Conservation (phyloP, 768 basidiomycete genomes). For the Lyophyllum atratum region DNA sequence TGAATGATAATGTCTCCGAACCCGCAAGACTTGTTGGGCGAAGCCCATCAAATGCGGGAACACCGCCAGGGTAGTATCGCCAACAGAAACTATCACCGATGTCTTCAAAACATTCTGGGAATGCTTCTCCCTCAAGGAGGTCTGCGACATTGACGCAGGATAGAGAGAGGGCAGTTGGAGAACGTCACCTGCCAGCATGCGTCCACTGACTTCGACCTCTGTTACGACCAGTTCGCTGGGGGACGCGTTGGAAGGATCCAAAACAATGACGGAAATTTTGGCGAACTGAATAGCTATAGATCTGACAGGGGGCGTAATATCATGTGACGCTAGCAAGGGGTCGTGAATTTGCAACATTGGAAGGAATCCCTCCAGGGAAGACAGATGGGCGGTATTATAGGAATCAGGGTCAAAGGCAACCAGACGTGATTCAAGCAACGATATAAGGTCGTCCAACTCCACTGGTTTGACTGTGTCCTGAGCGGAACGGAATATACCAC, state of each 20-base stretch:
- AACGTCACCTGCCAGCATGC: constrained; percentile 23
- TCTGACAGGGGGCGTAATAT: constrained; percentile 3
- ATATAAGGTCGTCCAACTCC: constrained; percentile 31
- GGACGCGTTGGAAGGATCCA: constrained; percentile 32
- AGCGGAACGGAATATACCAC: constrained; percentile 13
- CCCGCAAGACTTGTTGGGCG: constrained; percentile 54
- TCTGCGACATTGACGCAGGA: constrained; percentile 41
- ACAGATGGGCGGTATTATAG: constrained; percentile 29
- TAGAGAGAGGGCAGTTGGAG: constrained; percentile 17
- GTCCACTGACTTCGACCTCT: constrained; percentile 29
- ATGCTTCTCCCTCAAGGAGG: constrained; percentile 41
- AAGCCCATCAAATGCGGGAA: constrained; percentile 65
- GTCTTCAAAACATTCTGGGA: constrained; percentile 30
- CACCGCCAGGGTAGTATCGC: constrained; percentile 42
- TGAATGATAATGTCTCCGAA: constrained; percentile 39
- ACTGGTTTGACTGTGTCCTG: constrained; percentile 6
- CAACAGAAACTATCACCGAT: constrained; percentile 38
- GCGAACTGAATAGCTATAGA: constrained; percentile 28
- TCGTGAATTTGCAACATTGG: constrained; percentile 18
- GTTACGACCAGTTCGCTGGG: constrained; percentile 38
- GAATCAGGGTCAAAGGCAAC: constrained; percentile 46
- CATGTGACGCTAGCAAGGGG: neutral
- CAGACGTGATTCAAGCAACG: constrained; percentile 40
- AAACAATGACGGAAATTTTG: constrained; percentile 31
- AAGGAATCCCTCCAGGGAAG: constrained; percentile 32